Evolutionary conservation across 73 alveolate genomes (phyloP).

Genomic region (Paramecium bursaria): DNA sequence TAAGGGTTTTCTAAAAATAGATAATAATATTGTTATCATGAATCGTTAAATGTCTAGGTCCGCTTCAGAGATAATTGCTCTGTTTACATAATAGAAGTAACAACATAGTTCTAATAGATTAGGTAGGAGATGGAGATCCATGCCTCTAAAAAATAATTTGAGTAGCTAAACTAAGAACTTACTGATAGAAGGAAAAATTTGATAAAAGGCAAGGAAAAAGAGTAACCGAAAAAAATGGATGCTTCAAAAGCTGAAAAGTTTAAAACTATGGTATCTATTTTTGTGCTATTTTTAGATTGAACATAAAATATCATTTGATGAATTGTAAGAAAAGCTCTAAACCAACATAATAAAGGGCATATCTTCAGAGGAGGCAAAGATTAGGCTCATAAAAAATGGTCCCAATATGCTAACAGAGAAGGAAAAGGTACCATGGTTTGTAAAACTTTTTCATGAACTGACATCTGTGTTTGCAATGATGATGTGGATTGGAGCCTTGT

Average conservation of each 20-base stretch:
- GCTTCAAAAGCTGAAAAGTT: constrained; percentile 59
- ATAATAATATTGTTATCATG: no score
- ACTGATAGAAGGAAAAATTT: constrained; percentile 13
- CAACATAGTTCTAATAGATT: no score
- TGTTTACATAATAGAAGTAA: no score
- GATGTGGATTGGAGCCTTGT: constrained; percentile 85
- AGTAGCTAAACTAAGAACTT: constrained; percentile 10
- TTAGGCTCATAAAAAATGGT: constrained; percentile 72
- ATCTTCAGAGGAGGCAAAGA: constrained; percentile 72
- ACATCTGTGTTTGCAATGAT: constrained; percentile 84
- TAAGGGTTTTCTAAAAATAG: no score
- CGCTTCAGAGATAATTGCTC: no score
- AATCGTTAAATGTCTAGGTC: no score
- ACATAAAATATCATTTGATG: constrained; percentile 75
- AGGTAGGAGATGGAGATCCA: constrained; percentile 31
- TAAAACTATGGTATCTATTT: neutral
- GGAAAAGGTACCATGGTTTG: constrained; percentile 81
- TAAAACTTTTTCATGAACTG: constrained; percentile 77
- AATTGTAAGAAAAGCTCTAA: constrained; percentile 72
- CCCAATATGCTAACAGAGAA: constrained; percentile 83
- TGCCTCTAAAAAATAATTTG: constrained; percentile 34
- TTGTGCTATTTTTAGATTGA: constrained; percentile 67
- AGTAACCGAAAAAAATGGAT: constrained; percentile 22
- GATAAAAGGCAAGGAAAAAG: constrained; percentile 11
- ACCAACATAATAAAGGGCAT: constrained; percentile 83